A percentile compares a stretch with the other conserved stretches of the same genome.
These are phyloP conservation scores for Penicillium sp. DNA, from an alignment of 2,329 filamentous ascomycete genomes.

Conservation along the genomic window DNA sequence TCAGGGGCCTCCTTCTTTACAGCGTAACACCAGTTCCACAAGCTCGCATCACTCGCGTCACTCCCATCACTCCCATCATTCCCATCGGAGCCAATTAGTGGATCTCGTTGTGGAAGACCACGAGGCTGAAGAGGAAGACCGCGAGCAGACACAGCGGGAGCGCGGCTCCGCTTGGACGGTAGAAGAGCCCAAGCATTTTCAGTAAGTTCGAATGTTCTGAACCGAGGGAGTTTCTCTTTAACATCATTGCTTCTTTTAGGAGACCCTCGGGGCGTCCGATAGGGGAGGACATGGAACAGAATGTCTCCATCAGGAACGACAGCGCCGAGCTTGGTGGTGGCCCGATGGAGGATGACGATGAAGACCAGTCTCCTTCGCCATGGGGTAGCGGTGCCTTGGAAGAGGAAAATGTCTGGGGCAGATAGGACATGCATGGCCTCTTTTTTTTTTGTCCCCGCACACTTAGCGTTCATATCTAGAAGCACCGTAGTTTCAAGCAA, in stretches of 20 bases:
- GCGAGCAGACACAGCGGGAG: slow-evolving; percentile 57
- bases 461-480: background rate
- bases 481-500: too few species aligned
- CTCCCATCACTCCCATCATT: slow-evolving; percentile 50
- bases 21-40: slow-evolving; percentile 29
- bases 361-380: slow-evolving; percentile 11
- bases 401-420: slow-evolving; percentile 33
- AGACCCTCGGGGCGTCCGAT: slow-evolving; percentile 28
- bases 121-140: slow-evolving; percentile 56
- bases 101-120: slow-evolving; percentile 62
- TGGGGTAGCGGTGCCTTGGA: slow-evolving; percentile 30
- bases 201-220: slow-evolving; percentile 20
- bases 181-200: slow-evolving; percentile 29
- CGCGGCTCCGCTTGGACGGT: slow-evolving; percentile 57
- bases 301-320: slow-evolving; percentile 6
- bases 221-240: slow-evolving; percentile 4
- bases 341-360: background rate
- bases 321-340: slow-evolving; percentile 3
- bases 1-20: slow-evolving; percentile 19
- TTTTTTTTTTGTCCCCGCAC: background rate
- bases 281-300: slow-evolving; percentile 17
- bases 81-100: slow-evolving; percentile 57
- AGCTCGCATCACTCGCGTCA: slow-evolving; percentile 51
- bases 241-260: slow-evolving; percentile 22
- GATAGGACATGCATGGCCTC: slow-evolving; percentile 12